Evolutionary conservation across 2,329 filamentous ascomycete genomes (phyloP).

Genomic region (Aspergillus luchuensis): DNA sequence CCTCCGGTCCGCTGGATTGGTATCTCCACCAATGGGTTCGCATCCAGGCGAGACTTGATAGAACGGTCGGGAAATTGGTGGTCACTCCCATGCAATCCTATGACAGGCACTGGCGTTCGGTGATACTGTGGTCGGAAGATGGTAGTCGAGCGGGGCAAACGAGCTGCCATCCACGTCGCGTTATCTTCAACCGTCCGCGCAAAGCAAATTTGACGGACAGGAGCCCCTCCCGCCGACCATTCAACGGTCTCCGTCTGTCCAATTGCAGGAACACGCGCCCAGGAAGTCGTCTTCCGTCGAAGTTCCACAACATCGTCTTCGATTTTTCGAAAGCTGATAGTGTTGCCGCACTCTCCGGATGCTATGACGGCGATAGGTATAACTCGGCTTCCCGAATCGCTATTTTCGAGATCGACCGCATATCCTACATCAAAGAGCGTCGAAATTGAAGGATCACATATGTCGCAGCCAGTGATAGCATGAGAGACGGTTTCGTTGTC

Average conservation of each 20-base stretch:
- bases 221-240: slow-evolving; percentile 53
- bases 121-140: slow-evolving; percentile 51
- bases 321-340: slow-evolving; percentile 48
- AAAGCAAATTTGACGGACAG: slow-evolving; percentile 59
- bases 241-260: slow-evolving; percentile 46
- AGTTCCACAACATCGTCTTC: slow-evolving; percentile 32
- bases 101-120: slow-evolving; percentile 29
- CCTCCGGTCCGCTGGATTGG: slow-evolving; percentile 47
- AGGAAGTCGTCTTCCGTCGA: slow-evolving; percentile 12
- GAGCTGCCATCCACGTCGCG: slow-evolving; percentile 53
- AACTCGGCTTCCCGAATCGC: slow-evolving; percentile 28
- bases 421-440: slow-evolving; percentile 54
- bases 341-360: slow-evolving; percentile 50
- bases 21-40: slow-evolving; percentile 51
- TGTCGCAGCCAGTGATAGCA: slow-evolving; percentile 29
- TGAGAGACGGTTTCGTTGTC: slow-evolving; percentile 37
- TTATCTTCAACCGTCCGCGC: slow-evolving; percentile 46
- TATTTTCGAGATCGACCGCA: slow-evolving; percentile 42
- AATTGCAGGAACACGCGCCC: slow-evolving; percentile 46
- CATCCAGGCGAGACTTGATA: slow-evolving; percentile 48
- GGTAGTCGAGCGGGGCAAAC: slow-evolving; percentile 48
- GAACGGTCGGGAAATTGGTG: slow-evolving; percentile 9
- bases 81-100: slow-evolving; percentile 18
- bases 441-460: slow-evolving; percentile 41
- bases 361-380: slow-evolving; percentile 42